Conservation (phyloP, 371 early-diverging fungal genomes). For the Circinella minor region DNA sequence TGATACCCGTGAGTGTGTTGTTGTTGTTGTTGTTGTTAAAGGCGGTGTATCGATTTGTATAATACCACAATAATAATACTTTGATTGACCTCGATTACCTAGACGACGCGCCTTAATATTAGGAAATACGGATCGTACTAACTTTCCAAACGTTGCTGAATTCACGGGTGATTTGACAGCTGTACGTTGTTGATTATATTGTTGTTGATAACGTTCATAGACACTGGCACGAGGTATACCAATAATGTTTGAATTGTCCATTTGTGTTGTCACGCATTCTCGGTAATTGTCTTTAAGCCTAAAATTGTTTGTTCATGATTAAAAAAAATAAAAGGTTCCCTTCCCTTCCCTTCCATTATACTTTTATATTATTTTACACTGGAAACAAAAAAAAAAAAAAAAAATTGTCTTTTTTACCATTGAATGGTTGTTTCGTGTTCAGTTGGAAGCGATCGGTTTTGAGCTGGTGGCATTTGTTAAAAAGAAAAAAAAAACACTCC, state of each 20-base stretch:
- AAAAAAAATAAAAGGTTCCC: too few species aligned
- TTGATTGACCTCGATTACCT: conserved; percentile 66
- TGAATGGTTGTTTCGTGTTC: conserved; percentile 3
- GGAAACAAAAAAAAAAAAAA: background rate
- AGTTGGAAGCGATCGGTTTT: background rate
- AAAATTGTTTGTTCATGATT: background rate
- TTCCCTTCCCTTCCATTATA: too few species aligned
- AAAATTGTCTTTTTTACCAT: background rate
- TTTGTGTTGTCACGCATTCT: conserved; percentile 20
- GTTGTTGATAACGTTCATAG: conserved; percentile 60
- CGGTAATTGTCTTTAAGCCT: conserved; percentile 61
- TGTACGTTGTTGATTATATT: conserved; percentile 26
- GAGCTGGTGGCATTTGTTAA: background rate
- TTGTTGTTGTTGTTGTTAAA: background rate
- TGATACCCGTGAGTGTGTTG: background rate
- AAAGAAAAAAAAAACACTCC: background rate
- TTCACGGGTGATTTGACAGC: conserved; percentile 51
- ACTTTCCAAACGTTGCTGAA: conserved; percentile 71
- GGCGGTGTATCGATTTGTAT: background rate
- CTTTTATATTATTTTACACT: too few species aligned
- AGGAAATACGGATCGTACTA: conserved; percentile 64
- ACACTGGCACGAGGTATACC: conserved; percentile 62
- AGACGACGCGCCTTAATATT: conserved; percentile 64
- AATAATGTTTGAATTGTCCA: conserved; percentile 51
- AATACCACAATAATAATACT: conserved; percentile 64